Evolutionary conservation across 2,329 filamentous ascomycete species (phyloP).

Genomic region (Lojkania enalia): DNA sequence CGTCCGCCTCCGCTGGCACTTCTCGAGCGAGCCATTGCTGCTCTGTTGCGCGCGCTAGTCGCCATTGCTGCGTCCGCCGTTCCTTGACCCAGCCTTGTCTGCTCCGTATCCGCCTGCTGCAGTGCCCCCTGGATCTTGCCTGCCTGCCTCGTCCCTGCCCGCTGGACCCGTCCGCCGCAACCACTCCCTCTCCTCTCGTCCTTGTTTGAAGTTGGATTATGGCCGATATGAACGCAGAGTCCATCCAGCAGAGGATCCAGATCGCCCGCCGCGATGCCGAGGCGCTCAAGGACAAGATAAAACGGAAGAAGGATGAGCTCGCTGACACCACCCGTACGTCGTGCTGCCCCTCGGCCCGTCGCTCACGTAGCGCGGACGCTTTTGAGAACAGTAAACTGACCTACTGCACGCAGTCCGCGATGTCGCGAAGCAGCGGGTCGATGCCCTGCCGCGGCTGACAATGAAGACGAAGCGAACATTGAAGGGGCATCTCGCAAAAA

Average conservation of each 20-base stretch:
- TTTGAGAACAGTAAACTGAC: constrained; percentile 30
- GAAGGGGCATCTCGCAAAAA: constrained; percentile 98
- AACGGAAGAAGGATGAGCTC: constrained; percentile 99
- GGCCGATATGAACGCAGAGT: constrained; percentile 56
- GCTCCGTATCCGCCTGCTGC: constrained; percentile 27
- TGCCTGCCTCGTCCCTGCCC: constrained; percentile 23
- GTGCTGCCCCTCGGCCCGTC: constrained; percentile 9
- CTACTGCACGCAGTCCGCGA: constrained; percentile 69
- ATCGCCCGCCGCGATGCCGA: constrained; percentile 97
- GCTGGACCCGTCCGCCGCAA: neutral
- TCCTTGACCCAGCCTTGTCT: constrained; percentile 18
- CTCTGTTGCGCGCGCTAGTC: constrained; percentile 28
- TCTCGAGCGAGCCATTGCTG: constrained; percentile 33
- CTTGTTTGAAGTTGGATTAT: constrained; percentile 31
- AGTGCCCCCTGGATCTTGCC: constrained; percentile 41
- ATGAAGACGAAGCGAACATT: constrained; percentile 98
- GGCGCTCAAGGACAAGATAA: constrained; percentile 96
- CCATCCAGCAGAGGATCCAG: constrained; percentile 72
- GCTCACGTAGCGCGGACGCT: constrained; percentile 3
- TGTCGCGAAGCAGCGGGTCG: constrained; percentile 89
- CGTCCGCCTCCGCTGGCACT: constrained; percentile 3
- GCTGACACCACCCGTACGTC: constrained; percentile 94
- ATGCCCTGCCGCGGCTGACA: constrained; percentile 86
- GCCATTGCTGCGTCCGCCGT: constrained; percentile 16
- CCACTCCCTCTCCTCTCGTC: constrained; percentile 14